Percentiles rank a stretch among this genome's conserved stretches.
phyloP scores from a whole-genome alignment of 164 flowering plant genomes.

The Vitis labrusca region DNA sequence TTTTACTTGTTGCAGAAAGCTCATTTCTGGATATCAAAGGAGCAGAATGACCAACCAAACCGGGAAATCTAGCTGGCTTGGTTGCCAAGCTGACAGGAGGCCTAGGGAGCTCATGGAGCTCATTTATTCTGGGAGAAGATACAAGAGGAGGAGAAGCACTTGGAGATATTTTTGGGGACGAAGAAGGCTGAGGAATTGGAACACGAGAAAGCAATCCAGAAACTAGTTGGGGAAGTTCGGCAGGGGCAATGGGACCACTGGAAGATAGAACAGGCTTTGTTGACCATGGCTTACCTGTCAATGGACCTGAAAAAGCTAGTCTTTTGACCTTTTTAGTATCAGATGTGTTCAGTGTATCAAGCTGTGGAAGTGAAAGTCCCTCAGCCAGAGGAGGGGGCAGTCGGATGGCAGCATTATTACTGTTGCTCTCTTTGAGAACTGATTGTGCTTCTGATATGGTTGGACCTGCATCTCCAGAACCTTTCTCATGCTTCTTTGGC shows the following conservation, averaged over 20 bases:
- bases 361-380: conserved; percentile 40
- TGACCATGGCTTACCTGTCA: conserved; percentile 24
- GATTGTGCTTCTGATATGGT: conserved; percentile 30
- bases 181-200: conserved; percentile 36
- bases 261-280: conserved; percentile 34
- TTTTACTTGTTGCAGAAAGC: conserved; percentile 13
- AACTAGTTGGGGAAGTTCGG: conserved; percentile 35
- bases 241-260: conserved; percentile 44
- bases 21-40: conserved; percentile 35
- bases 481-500: conserved; percentile 47
- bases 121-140: conserved; percentile 44
- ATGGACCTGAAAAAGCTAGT: conserved; percentile 43
- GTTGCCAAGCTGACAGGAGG: conserved; percentile 28
- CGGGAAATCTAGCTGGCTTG: conserved; percentile 26
- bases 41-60: conserved; percentile 40
- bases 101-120: conserved; percentile 57
- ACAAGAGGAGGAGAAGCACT: conserved; percentile 44
- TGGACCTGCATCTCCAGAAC: conserved; percentile 36
- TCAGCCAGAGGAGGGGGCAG: conserved; percentile 61
- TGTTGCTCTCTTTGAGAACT: conserved; percentile 66
- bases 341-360: conserved; percentile 30
- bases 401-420: conserved; percentile 27
- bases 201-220: conserved; percentile 42
- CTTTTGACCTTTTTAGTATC: conserved; percentile 37
- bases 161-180: conserved; percentile 59